Evolutionary conservation across 2,329 filamentous ascomycete genomes (phyloP).

Genomic region (Colletotrichum trifolii): DNA sequence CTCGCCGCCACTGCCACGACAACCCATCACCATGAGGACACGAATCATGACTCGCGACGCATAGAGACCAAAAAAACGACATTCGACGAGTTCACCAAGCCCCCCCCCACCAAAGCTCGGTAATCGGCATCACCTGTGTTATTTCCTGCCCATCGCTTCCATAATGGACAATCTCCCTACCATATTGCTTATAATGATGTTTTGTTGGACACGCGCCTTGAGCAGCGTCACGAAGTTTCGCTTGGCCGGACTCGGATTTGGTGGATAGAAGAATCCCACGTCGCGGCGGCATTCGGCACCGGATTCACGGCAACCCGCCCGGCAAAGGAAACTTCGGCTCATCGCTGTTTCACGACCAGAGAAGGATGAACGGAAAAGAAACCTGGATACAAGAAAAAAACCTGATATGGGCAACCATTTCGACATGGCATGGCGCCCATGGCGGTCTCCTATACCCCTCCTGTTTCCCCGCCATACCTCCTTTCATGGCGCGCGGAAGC

Average conservation of each 20-base stretch:
- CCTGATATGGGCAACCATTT: conserved; percentile 55
- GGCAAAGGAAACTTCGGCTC: conserved; percentile 33
- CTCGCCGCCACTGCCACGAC: conserved; percentile 32
- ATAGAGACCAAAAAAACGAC: conserved; percentile 50
- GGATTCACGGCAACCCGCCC: conserved; percentile 32
- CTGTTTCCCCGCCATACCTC: conserved; percentile 37
- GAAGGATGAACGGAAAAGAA: conserved; percentile 48
- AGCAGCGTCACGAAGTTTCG: conserved; percentile 37
- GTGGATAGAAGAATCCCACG: conserved; percentile 49
- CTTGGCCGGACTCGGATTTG: conserved; percentile 41
- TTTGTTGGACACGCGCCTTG: conserved; percentile 39
- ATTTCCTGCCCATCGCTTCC: conserved; percentile 34
- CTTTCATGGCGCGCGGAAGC: conserved; percentile 35
- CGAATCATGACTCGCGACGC: conserved; percentile 40
- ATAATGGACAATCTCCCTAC: conserved; percentile 38
- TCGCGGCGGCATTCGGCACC: conserved; percentile 30
- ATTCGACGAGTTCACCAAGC: conserved; percentile 35
- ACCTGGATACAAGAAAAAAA: conserved; percentile 54
- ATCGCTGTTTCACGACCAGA: conserved; percentile 47
- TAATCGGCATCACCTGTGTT: conserved; percentile 34
- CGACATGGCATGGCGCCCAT: conserved; percentile 46
- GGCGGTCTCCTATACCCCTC: conserved; percentile 44
- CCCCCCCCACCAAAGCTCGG: conserved; percentile 22
- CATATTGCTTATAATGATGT: conserved; percentile 53
- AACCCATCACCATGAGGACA: conserved; percentile 34